phyloP scores from a whole-genome alignment of 1,139 yeast species.

The Sugiyamaella pinicola region DNA sequence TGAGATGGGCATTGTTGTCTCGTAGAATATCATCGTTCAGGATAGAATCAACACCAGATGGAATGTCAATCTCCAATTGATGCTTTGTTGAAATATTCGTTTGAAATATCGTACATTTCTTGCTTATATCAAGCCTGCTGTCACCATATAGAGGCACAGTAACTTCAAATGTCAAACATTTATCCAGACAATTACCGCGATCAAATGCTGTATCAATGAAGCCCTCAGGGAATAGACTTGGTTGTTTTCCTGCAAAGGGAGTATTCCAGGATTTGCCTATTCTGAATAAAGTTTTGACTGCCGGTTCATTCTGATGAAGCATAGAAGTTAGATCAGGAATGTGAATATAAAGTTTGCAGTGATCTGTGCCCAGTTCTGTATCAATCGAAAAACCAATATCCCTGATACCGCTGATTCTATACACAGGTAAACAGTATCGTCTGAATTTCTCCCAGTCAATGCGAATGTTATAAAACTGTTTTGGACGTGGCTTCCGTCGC shows the following conservation, averaged over 20 bases:
- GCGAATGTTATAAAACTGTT: background rate
- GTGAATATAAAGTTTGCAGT: conserved; percentile 22
- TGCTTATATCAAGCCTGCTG: background rate
- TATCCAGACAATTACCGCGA: conserved; percentile 12
- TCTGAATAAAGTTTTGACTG: conserved; percentile 18
- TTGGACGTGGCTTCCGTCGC: conserved; percentile 3
- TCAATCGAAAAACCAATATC: conserved; percentile 30
- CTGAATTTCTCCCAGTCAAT: conserved; percentile 3
- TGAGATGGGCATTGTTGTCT: conserved; percentile 1
- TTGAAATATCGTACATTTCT: conserved; percentile 5
- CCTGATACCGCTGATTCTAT: background rate
- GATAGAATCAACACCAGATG: background rate
- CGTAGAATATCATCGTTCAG: background rate
- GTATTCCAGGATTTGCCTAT: conserved; percentile 18
- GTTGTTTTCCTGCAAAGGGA: background rate
- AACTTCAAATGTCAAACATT: conserved; percentile 28
- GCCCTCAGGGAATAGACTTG: conserved; percentile 14
- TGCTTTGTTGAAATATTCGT: conserved; percentile 1
- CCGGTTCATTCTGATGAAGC: conserved; percentile 14
- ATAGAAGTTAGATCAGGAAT: conserved; percentile 24
- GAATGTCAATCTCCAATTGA: conserved; percentile 1
- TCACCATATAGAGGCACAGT: conserved; percentile 23
- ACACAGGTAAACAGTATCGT: conserved; percentile 9
- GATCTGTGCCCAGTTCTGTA: background rate
- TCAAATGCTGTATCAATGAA: conserved; percentile 12